These are phyloP conservation scores for Acorus calamus DNA, from an alignment of 106 monocot genomes.

Conservation along the genomic window DNA sequence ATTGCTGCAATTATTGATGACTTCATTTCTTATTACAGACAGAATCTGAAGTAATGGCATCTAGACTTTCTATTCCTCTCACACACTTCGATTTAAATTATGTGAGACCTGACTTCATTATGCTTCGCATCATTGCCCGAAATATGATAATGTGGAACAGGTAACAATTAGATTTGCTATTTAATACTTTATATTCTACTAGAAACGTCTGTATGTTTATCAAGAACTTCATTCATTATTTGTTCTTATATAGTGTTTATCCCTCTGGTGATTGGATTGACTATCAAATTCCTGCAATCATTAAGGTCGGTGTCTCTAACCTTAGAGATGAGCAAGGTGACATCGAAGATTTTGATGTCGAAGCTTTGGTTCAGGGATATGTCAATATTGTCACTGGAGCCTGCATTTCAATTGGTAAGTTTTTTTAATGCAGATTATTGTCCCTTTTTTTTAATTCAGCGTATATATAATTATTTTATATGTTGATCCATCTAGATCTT, in stretches of 20 bases:
- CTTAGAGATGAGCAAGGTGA: conserved; percentile 36
- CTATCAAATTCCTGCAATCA: conserved; percentile 67
- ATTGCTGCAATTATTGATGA: background rate
- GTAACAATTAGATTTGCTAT: conserved; percentile 10
- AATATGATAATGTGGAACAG: conserved; percentile 95
- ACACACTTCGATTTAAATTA: conserved; percentile 89
- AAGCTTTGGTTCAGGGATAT: conserved; percentile 81
- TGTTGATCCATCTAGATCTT: too few relatives aligned
- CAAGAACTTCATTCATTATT: too few relatives aligned
- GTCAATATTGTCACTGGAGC: conserved; percentile 80
- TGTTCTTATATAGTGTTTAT: conserved; percentile 32
- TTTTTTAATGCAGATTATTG: background rate
- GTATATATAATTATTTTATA: too few relatives aligned
- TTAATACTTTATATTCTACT: background rate
- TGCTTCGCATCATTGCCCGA: conserved; percentile 85
- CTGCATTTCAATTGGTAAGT: conserved; percentile 80
- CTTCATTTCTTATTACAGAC: conserved; percentile 37
- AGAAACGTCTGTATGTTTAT: background rate
- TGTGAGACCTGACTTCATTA: conserved; percentile 95
- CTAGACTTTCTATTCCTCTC: conserved; percentile 58
- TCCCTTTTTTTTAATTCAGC: too few relatives aligned
- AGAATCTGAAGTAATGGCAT: conserved; percentile 63
- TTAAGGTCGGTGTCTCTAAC: conserved; percentile 36
- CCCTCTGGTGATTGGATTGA: conserved; percentile 85
- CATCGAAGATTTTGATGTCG: conserved; percentile 55